Base-by-base conservation (phyloP, 495 filamentous ascomycete species). In the Penicillium flavigenum region DNA sequence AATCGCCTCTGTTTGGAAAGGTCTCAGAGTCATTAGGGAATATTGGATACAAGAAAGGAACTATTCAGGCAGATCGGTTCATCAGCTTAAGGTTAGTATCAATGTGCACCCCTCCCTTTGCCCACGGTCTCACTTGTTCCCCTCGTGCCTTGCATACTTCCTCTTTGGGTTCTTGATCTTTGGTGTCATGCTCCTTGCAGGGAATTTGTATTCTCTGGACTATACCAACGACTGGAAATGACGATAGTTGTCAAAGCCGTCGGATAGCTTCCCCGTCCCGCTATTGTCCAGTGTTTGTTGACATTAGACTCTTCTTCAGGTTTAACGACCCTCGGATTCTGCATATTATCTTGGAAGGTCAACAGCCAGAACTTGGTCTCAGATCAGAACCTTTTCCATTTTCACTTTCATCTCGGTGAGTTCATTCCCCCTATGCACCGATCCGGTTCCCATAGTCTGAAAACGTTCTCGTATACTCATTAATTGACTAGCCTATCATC, bases 61-160 rank as follows among this genome's bases (percentile, higher is more conserved):
- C 51, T 42, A 43, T 36, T 50, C 36, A 44, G 46, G 38, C 38
- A 41, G 36, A 53, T 43, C 49, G 19, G 52, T 29, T 41, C 36
- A 52, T 65, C 67, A 59, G 60, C 57, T 61, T 60, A 65, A 71
- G 66, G 68, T 74, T 69, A 63, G 70, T 68, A 44, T 43, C 38
- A 9, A 44, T 43, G 36, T 41, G 44, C 50, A 56, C 55, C 56
- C 34, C 53, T 48, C 64, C 59, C 61, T 63, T 60, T 47, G 66
- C 64, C 66, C 66, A 69, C 66, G 66, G 66, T 67, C 66, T 69
- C 62, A 65, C 51, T 67, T 59, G 50, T 59, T 52, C 63, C 65
- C 63, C 69, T 71, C 63, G 70, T 76, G 73, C 73, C 73, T 76
- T 76, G 73, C 73, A 75, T 76, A 60, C 42, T 48, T 65, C 63